Base-by-base conservation (phyloP, 1,284 basidiomycete genomes). In the Ustilago curta region DNA sequence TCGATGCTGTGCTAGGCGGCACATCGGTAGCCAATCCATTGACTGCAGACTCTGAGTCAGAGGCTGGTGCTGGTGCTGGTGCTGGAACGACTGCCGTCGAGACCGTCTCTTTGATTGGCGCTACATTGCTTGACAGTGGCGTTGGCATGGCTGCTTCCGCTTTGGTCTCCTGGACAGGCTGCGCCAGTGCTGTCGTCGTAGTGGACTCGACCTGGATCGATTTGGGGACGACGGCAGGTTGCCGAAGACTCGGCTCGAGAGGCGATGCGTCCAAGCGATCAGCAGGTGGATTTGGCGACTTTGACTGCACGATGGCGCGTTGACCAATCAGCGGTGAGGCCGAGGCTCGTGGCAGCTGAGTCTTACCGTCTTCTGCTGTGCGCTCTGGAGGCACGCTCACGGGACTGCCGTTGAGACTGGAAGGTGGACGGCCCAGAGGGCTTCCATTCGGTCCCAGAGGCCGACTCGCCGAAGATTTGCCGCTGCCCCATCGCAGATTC, bases 401-500 rank as follows among this genome's bases (percentile, higher is more conserved):
- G 1, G 73, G 73, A 43, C 68, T 76, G 19, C 60, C 68, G 19
- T 69, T 65, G 27, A 64, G 60, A 42, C 61, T 53, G 12, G 63
- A n/a, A 25, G 61, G 52, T 14, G 72, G 56, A 23, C 69, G 73
- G 2, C 55, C 65, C 0, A 68, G 25, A 3, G 73, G 73, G 40
- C 73, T 76, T 32, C 59, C 61, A 43, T 65, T 67, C n/a, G 61
- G 71, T 12, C 71, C 70, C 45, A 82, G 11, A 0, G 73, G 75
- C 0, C 81, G 74, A 47, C 80, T 82, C 14, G 59, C 42, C 19
- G 81, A 82, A 7, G 76, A 70, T 53, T 83, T 83, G 25, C 82
- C 82, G 49, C 68, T 82, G 27, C 82, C 82, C 82, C 82, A 83
- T 5, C 82, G 71, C 29, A 83, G 47, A 47, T 83, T 83, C 69